Conservation (phyloP, 148 eudicot genomes). For the Arctostaphylos glauca region DNA sequence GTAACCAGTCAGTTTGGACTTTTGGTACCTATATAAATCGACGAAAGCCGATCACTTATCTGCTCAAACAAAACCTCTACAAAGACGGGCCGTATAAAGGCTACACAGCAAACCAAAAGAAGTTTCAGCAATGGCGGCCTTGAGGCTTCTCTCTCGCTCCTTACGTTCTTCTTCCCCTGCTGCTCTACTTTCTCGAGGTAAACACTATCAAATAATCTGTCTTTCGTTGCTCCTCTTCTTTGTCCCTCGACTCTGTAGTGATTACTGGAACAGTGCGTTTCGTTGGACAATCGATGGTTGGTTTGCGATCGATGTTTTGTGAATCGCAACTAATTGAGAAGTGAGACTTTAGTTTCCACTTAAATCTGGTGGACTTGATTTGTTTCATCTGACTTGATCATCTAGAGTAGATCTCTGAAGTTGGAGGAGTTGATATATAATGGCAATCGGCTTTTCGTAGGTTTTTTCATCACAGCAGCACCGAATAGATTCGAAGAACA, state of each 20-base stretch:
- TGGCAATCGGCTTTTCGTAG: not conserved
- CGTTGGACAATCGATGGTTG: not conserved
- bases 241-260: not conserved
- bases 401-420: not conserved
- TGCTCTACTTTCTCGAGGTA: slow-evolving; percentile 7
- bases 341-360: not conserved
- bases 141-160: slow-evolving; percentile 22
- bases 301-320: not conserved
- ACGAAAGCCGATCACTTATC: too few relatives aligned
- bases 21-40: too few relatives aligned
- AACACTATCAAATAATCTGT: not conserved
- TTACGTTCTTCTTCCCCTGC: not conserved
- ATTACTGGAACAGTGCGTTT: not conserved
- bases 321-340: not conserved
- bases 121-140: slow-evolving; percentile 14
- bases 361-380: not conserved
- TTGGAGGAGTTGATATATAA: not conserved
- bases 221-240: not conserved
- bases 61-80: too few relatives aligned
- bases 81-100: not conserved
- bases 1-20: too few relatives aligned
- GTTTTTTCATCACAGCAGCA: not conserved
- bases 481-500: not conserved
- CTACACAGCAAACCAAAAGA: not conserved
- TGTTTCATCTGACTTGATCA: not conserved